Percentiles rank a stretch among this genome's conserved stretches.
phyloP scores from a whole-genome alignment of 176 grass and related monocot genomes.

The Aechmea fasciata region DNA sequence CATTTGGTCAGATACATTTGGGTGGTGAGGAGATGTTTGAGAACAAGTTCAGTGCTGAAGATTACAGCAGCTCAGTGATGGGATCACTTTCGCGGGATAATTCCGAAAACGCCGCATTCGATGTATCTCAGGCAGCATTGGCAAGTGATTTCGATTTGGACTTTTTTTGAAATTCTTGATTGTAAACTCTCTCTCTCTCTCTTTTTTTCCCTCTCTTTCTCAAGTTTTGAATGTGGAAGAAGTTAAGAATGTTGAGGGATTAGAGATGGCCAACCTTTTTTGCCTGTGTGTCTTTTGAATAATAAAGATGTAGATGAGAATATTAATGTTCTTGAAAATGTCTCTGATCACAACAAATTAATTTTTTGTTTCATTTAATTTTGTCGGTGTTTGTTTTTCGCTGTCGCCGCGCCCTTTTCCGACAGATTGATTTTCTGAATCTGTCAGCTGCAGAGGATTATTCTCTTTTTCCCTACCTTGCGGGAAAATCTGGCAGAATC shows the following conservation, averaged over 20 bases:
- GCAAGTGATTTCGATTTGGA: conserved; percentile 69
- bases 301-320: not conserved
- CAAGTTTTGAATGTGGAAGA: not conserved
- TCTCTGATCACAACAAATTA: too few species aligned
- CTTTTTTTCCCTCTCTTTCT: not conserved
- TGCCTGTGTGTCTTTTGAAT: not conserved
- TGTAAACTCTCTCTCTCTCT: not conserved
- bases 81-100: conserved; percentile 34
- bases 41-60: conserved; percentile 41
- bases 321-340: not conserved
- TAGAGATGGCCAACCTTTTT: not conserved
- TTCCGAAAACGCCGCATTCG: conserved; percentile 50
- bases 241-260: not conserved
- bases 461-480: too few species aligned
- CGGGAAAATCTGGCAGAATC: too few species aligned
- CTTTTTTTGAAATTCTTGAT: conserved; percentile 34
- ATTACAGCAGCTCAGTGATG: conserved; percentile 15
- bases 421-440: too few species aligned
- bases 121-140: conserved; percentile 27
- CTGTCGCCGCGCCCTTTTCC: too few species aligned
- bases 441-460: too few species aligned
- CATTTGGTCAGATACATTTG: conserved; percentile 38
- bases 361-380: too few species aligned
- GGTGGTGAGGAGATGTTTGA: conserved; percentile 34
- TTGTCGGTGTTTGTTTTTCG: too few species aligned